Evolutionary conservation across 2,329 filamentous ascomycete species (phyloP), one percentile per base, ranked within the genome.

Genomic region (Botryotinia narcissicola): DNA sequence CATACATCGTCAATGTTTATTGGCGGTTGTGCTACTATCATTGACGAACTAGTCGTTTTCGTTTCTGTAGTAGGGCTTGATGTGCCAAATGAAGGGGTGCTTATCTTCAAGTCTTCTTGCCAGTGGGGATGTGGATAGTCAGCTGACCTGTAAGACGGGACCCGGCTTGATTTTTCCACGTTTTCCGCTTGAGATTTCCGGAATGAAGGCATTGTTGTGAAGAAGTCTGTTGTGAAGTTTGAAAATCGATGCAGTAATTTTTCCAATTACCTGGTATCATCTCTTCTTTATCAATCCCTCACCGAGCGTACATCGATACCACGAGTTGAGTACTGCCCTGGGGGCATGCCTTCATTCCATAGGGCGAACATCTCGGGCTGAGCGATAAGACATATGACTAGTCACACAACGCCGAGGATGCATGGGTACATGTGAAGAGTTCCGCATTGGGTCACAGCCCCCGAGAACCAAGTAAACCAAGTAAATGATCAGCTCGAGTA

Each of bases 1-100:
- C 71, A 72, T 8, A 72, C 54, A 46, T 69, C 71, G 18, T 72
- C 71, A 25, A 72, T 68, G 29, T 51, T 72, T 60, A 72, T 48
- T 40, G 57, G 42, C 22, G 32, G n/a, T 9, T 46, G 69, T 4
- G 16, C 3, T 40, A 16, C 10, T 25, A 48, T 25, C 5, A 9
- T 71, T 32, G 57, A 64, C 2, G 48, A 29, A 57, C 32, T 29
- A 61, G 46, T 12, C 29, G 6, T 7, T 46, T 51, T 25, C 2
- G 3, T 51, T 48, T 40, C 57, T 40, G 35, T 42, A 6, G 42
- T 3, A 25, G 48, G 20, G 44, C 42, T 66, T 22, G 62, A 16
- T 20, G 64, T 18, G 20, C 46, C 32, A 67, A 67, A 54, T 14
- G 32, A 42, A 20, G 46, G 20, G 10, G 48, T 29, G 4, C 29